Evolutionary conservation across 75 land plant species (phyloP).

Genomic region (Picea glauca): DNA sequence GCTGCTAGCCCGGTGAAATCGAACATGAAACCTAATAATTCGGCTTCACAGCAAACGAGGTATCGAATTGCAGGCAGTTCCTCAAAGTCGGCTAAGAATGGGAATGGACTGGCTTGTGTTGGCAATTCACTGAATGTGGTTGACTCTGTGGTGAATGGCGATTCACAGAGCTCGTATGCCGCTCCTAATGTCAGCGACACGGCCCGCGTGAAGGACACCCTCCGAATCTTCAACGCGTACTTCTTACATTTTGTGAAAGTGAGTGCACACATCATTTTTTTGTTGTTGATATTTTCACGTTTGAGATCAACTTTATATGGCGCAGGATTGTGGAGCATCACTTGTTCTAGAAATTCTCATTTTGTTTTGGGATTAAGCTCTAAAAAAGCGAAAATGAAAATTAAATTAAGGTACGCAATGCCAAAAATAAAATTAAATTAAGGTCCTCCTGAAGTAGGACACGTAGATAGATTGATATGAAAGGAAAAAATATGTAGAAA

Average conservation of each 20-base stretch:
- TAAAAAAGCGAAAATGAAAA: not conserved
- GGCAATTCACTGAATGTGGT: not conserved
- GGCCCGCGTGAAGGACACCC: conserved; percentile 43
- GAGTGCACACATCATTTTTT: not conserved
- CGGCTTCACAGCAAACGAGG: not conserved
- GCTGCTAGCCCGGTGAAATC: not conserved
- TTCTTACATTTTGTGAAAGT: conserved; percentile 79
- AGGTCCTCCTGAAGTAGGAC: no score
- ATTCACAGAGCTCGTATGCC: conserved; percentile 9
- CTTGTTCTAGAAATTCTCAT: not conserved
- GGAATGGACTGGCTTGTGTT: not conserved
- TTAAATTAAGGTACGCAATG: not conserved
- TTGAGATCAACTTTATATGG: no score
- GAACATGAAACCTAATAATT: not conserved
- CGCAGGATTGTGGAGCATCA: not conserved
- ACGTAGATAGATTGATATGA: no score
- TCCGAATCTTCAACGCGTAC: conserved; percentile 60
- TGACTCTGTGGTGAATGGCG: not conserved
- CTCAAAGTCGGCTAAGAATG: not conserved
- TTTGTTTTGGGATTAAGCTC: not conserved
- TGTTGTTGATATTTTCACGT: no score
- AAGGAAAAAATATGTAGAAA: no score
- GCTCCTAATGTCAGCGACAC: conserved; percentile 12
- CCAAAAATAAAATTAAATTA: not conserved
- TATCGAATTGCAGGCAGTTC: not conserved